phyloP scores from a whole-genome alignment of 768 basidiomycete species.

The Pleurotus ostreatus region DNA sequence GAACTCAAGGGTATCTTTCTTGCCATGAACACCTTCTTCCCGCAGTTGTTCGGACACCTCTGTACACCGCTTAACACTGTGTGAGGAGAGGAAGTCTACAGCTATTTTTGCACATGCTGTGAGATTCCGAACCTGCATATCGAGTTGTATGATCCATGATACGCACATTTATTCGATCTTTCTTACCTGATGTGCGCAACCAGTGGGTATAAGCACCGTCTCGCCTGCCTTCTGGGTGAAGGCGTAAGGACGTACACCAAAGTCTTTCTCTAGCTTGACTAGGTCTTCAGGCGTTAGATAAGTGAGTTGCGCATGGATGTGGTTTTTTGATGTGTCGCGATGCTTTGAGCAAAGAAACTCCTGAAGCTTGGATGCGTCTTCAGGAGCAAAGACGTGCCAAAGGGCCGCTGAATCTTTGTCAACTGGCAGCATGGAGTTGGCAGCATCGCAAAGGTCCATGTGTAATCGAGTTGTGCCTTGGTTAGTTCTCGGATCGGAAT shows the following conservation, averaged over 20 bases:
- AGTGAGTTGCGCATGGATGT: background rate
- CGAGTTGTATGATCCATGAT: too few relatives aligned
- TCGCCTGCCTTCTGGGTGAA: background rate
- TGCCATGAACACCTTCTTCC: background rate
- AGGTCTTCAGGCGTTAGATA: slow-evolving; percentile 1
- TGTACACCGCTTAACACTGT: background rate
- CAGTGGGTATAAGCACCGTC: background rate
- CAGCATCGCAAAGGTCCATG: slow-evolving; percentile 3
- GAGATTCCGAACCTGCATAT: background rate
- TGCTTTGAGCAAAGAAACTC: background rate
- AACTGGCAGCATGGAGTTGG: background rate
- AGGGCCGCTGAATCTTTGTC: background rate
- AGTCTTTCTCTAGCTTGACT: background rate
- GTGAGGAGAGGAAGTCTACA: background rate
- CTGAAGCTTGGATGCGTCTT: background rate
- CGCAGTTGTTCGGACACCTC: background rate
- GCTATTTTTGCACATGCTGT: background rate
- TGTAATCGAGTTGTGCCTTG: slow-evolving; percentile 2
- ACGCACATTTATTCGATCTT: background rate
- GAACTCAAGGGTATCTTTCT: background rate
- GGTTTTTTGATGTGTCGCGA: background rate
- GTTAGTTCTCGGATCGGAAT: background rate
- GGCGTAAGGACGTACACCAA: background rate
- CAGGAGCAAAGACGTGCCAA: background rate
- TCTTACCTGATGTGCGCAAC: background rate